Evolutionary conservation across 768 basidiomycete genomes (phyloP).

Genomic region (Trametes maxima): DNA sequence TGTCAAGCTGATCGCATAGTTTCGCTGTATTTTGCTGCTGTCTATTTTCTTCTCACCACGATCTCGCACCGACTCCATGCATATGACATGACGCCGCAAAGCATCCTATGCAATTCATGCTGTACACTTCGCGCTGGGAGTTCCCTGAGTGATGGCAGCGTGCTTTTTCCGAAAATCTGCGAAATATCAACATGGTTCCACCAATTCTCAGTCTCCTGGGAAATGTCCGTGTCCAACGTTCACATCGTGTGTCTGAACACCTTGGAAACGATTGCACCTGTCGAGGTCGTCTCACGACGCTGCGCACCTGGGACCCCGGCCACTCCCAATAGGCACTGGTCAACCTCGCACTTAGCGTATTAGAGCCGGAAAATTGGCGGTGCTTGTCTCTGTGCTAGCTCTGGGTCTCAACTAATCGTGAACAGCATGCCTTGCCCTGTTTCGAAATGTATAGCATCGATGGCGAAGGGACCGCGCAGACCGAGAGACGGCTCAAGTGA

Average conservation of each 20-base stretch:
- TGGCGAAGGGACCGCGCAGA: neutral
- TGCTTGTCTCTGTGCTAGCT: neutral
- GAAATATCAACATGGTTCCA: neutral
- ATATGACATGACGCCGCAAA: slow-evolving; percentile 35
- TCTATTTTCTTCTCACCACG: slow-evolving; percentile 25
- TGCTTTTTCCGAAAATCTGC: neutral
- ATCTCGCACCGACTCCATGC: slow-evolving; percentile 28
- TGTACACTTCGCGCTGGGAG: slow-evolving; percentile 15
- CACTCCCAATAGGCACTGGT: neutral
- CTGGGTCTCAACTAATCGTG: neutral
- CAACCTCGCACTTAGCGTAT: no score
- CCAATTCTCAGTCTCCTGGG: no score
- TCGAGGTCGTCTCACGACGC: slow-evolving; percentile 6
- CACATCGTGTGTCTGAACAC: neutral
- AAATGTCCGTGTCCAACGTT: neutral
- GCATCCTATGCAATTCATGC: slow-evolving; percentile 34
- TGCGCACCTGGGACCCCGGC: neutral
- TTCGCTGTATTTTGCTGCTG: slow-evolving; percentile 30
- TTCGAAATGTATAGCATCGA: no score
- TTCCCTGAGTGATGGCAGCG: neutral
- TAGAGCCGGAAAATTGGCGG: neutral
- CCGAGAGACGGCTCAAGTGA: neutral
- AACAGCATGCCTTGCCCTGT: no score
- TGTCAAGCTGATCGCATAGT: slow-evolving; percentile 87
- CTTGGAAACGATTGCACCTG: slow-evolving; percentile 3